These are phyloP conservation scores for Fusarium coicis DNA, from an alignment of 2,329 filamentous ascomycete species.

Conservation along the genomic window DNA sequence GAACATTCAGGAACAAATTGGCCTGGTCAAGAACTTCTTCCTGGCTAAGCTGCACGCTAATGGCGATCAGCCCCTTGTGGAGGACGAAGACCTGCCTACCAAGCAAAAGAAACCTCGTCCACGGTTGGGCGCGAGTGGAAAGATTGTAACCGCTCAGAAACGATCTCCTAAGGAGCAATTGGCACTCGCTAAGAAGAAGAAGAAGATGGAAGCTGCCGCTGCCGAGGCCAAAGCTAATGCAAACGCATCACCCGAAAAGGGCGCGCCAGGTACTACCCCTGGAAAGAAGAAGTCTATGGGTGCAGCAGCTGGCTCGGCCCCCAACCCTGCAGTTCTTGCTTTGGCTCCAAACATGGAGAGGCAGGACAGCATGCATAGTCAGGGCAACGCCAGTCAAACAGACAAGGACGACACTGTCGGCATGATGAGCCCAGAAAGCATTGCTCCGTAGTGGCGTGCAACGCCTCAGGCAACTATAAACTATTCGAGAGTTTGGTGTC, in stretches of 20 bases:
- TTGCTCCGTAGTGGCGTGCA: conserved; percentile 58
- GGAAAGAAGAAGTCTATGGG: conserved; percentile 64
- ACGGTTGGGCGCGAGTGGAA: conserved; percentile 77
- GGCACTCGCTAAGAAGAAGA: conserved; percentile 87
- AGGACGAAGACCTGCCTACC: conserved; percentile 92
- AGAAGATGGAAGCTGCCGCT: conserved; percentile 76
- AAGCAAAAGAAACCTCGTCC: conserved; percentile 86
- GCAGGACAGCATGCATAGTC: conserved; percentile 66
- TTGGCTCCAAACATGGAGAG: conserved; percentile 66
- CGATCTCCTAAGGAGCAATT: conserved; percentile 84
- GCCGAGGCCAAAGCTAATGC: conserved; percentile 58
- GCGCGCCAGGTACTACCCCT: conserved; percentile 53
- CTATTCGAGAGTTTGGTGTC: neutral
- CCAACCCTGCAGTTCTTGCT: conserved; percentile 54
- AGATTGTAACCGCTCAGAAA: conserved; percentile 88
- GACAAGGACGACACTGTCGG: conserved; percentile 76
- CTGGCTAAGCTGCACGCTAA: conserved; percentile 87
- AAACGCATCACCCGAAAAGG: conserved; percentile 50
- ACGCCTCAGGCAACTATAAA: conserved; percentile 20
- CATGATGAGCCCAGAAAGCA: conserved; percentile 88
- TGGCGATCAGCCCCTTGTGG: conserved; percentile 81
- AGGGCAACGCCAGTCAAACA: conserved; percentile 68
- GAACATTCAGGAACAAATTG: conserved; percentile 82
- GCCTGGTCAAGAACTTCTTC: conserved; percentile 91
- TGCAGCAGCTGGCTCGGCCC: conserved; percentile 50